Conservation (phyloP, 75 land plant species). For the Adiantum capillusveneris region DNA sequence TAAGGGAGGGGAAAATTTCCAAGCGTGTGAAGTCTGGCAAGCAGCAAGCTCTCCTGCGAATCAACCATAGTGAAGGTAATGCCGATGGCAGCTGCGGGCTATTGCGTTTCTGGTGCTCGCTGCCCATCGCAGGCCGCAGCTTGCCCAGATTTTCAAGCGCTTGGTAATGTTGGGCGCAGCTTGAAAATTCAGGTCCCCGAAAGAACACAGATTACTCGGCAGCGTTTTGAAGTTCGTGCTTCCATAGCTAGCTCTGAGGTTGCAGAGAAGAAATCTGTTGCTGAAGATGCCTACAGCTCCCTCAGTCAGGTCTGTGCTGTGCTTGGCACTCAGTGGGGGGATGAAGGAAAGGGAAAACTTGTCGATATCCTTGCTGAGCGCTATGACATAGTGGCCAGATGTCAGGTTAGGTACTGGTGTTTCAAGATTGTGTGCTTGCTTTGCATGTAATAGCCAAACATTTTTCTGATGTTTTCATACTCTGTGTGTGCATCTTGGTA, state of each 20-base stretch:
- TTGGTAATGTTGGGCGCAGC: not conserved
- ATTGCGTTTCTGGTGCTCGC: not conserved
- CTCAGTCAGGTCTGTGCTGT: constrained; percentile 61
- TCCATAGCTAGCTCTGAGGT: constrained; percentile 6
- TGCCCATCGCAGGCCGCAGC: not conserved
- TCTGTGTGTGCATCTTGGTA: no score
- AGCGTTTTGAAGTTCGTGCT: not conserved
- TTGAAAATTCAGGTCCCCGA: not conserved
- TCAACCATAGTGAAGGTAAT: not conserved
- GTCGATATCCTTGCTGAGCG: constrained; percentile 59
- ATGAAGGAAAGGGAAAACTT: constrained; percentile 71
- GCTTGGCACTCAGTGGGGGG: constrained; percentile 67
- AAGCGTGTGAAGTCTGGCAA: no score
- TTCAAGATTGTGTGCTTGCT: no score
- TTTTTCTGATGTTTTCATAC: no score
- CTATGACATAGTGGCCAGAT: constrained; percentile 62
- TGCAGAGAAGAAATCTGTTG: constrained; percentile 3
- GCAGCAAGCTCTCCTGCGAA: no score
- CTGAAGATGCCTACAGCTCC: constrained; percentile 10
- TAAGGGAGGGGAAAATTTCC: no score
- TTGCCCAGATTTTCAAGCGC: not conserved
- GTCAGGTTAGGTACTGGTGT: constrained; percentile 60
- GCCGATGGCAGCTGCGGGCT: not conserved
- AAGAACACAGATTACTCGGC: not conserved
- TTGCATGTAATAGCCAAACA: no score